Base-by-base conservation (phyloP, 495 filamentous ascomycete species). In the Aspergillus campestris region DNA sequence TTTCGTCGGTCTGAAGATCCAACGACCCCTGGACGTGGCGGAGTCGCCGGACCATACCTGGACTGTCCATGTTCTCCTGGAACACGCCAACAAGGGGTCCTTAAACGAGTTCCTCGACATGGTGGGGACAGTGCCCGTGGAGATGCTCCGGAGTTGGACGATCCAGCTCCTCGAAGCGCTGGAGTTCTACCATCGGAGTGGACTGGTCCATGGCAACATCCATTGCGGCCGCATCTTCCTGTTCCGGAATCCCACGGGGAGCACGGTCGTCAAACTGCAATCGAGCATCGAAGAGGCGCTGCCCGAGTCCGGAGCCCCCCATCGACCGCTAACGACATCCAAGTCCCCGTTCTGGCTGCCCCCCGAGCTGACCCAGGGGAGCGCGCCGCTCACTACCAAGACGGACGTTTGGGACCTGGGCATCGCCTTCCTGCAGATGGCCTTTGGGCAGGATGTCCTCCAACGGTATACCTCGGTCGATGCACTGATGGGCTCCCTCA, bases 371-470 rank as follows among this genome's bases (percentile, higher is more conserved):
- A 76, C 83, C 2, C 75, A 80, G 35, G 71, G 71, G 18, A 69
- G 72, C 38, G 66, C 75, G 0, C 69, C 77, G 35, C 74, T 73
- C 24, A 85, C 81, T 8, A 81, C 83, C 53, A 95, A 94, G 60
- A 86, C 88, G 0, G 94, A 97, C 62, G 78, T 98, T 10, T 98
- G 92, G 92, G 83, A 94, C 51, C 77, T 97, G 51, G 92, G 92
- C 5, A 77, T 95, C 33, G 74, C 94, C 13, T 80, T 95, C 52
- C 63, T 95, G 27, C 90, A 97, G 60, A 95, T 97, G 89, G 71
- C 87, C n/a, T 92, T 95, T 56, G 92, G 92, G 24, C 66, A 86
- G 43, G 76, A 86, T 52, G 77, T 89, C 8, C 64, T 84, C 18
- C 71, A 84, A 41, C 82, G 82, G 47, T 89, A 95, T 55, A 81